These are phyloP conservation scores for Cucumis sativus DNA, from an alignment of 306 rosid genomes.

Conservation along the genomic window DNA sequence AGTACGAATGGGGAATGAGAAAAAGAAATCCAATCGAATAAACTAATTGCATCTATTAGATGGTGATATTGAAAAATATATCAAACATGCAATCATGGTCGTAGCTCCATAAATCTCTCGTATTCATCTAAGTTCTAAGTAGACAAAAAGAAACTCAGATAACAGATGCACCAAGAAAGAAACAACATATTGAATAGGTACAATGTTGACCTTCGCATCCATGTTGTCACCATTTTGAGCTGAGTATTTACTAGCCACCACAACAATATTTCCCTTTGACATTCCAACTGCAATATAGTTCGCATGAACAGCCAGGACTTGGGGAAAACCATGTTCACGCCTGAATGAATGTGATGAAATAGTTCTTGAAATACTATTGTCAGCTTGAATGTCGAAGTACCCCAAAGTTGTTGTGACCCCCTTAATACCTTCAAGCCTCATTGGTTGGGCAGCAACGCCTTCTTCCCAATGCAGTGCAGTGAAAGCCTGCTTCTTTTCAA, in stretches of 20 bases:
- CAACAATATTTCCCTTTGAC: slow-evolving; percentile 67
- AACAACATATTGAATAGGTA: not conserved
- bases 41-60: not conserved
- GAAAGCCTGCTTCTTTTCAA: slow-evolving; percentile 86
- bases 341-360: slow-evolving; percentile 56
- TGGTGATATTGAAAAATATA: not conserved
- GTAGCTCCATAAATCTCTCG: not conserved
- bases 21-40: not conserved
- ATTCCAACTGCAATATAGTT: slow-evolving; percentile 85
- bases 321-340: slow-evolving; percentile 89
- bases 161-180: not conserved
- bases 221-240: slow-evolving; percentile 55
- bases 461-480: slow-evolving; percentile 85
- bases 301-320: slow-evolving; percentile 65
- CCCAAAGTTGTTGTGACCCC: slow-evolving; percentile 78
- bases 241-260: slow-evolving; percentile 73
- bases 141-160: not conserved
- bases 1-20: not conserved
- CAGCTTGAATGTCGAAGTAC: slow-evolving; percentile 60
- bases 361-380: slow-evolving; percentile 48
- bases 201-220: slow-evolving; percentile 59
- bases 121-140: not conserved
- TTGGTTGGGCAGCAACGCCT: slow-evolving; percentile 98
- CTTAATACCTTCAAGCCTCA: slow-evolving; percentile 87
- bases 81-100: not conserved